phyloP scores from a whole-genome alignment of 2,329 filamentous ascomycete genomes.

The Aspergillus jensenii region DNA sequence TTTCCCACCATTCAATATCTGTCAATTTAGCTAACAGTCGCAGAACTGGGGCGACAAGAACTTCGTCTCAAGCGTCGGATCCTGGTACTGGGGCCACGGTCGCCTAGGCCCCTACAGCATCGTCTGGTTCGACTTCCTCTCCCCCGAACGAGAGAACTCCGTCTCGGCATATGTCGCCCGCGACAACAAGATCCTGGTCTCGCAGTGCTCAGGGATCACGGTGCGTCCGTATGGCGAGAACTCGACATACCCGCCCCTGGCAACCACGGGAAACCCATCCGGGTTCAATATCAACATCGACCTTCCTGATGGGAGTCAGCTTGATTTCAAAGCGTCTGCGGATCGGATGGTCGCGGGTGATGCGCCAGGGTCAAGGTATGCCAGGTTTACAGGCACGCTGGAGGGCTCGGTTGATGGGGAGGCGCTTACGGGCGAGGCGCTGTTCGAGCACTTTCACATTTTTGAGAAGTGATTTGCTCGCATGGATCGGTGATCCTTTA shows the following conservation, averaged over 20 bases:
- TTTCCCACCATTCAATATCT: neutral
- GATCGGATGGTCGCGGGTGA: neutral
- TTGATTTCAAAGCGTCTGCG: neutral
- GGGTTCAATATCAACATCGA: neutral
- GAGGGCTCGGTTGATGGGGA: neutral
- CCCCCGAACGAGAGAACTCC: neutral
- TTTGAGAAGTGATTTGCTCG: neutral
- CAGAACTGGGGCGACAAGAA: slow-evolving; percentile 44
- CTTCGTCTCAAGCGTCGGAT: slow-evolving; percentile 29
- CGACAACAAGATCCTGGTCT: slow-evolving; percentile 32
- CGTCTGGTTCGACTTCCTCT: slow-evolving; percentile 45
- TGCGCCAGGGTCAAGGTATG: neutral
- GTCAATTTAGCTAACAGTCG: neutral
- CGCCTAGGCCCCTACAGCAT: slow-evolving; percentile 43
- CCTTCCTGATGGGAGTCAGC: neutral
- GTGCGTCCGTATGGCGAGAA: slow-evolving; percentile 1
- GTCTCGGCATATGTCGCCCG: slow-evolving; percentile 29
- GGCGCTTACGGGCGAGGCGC: neutral
- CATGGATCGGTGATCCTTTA: too few relatives aligned
- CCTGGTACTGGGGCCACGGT: slow-evolving; percentile 50
- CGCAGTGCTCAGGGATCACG: neutral
- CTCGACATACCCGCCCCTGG: slow-evolving; percentile 3
- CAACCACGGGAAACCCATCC: neutral
- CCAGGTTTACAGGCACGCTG: neutral
- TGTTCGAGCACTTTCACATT: slow-evolving; percentile 4